Base-by-base conservation (phyloP, 306 rosid genomes). In the Trichosanthes cucumerina region DNA sequence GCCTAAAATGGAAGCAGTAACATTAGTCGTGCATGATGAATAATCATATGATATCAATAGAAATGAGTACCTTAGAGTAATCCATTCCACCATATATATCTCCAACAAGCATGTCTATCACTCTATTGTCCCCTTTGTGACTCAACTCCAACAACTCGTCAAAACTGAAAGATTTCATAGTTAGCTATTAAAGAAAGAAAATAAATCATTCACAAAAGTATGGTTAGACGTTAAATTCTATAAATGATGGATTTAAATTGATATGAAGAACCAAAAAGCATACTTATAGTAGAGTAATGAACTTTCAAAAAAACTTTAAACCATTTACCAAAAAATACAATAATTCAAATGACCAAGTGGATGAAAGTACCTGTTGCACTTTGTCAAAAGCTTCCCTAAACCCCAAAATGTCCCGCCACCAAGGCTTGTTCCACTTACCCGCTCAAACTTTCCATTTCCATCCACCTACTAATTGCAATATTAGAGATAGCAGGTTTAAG, bases 341-440 rank as follows among this genome's bases (percentile, higher is more conserved):
- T 62, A 23, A 65, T 62, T 66, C 28, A 54, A 86, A 58, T 50
- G 60, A 43, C 28, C 79, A 56, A 50, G 24, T 54, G 43, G 60
- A 85, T 15, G 47, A 41, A 49, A 38, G 56, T 81, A 95, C 99
- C 91, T 92, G 85, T 86, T 82, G 91, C 99, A 92, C 75, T 88
- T 85, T 0, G 99, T 95, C 78, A 95, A 84, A 85, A 95, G 97
- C 91, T 84, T 88, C 73, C 99, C 99, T 86, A 95, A 86, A 81
- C 99, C 99, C 97, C 90, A 95, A 88, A 95, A 95, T 64, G 99
- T 92, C 75, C 99, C 97, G 49, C 99, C 99, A 59, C 99, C 99
- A 75, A 92, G 88, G 85, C 86, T 92, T 50, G 99, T 95, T 86
- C 99, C 99, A 81, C 99, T 92, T 57, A 95, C 99, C 80, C 97